Evolutionary conservation across 75 land plant species (phyloP).

Genomic region (Picea sitchensis): DNA sequence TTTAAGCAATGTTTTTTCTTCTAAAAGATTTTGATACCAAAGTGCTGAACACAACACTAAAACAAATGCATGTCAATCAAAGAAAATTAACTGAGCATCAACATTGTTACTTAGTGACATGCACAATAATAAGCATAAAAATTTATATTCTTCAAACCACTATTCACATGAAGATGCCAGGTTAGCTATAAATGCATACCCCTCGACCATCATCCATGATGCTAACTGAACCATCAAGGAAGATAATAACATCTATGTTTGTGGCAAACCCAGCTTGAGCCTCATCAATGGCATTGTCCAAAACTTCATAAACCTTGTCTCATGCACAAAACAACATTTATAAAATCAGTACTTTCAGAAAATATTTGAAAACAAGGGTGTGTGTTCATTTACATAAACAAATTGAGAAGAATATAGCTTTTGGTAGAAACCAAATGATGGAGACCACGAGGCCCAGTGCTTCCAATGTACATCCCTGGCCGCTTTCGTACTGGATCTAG

Average conservation of each 20-base stretch:
- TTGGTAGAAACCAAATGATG: slow-evolving; percentile 74
- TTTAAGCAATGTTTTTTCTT: no score
- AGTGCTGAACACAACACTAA: not conserved
- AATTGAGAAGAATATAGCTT: not conserved
- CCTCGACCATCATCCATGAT: slow-evolving; percentile 93
- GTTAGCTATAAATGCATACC: slow-evolving; percentile 40
- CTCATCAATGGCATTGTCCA: no score
- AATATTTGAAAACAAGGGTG: slow-evolving; percentile 6
- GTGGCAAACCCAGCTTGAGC: no score
- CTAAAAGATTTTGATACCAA: not conserved
- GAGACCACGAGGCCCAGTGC: no score
- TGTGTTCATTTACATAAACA: not conserved
- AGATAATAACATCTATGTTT: no score
- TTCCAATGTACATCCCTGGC: no score
- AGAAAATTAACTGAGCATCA: not conserved
- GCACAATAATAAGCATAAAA: not conserved
- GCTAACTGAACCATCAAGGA: slow-evolving; percentile 83
- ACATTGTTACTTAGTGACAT: not conserved
- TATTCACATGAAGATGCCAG: not conserved
- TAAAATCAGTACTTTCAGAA: not conserved
- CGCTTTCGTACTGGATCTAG: slow-evolving; percentile 92
- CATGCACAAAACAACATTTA: not conserved
- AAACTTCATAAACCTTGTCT: slow-evolving; percentile 84
- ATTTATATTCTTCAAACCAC: not conserved
- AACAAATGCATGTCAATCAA: not conserved